Evolutionary conservation across 1,284 basidiomycete species (phyloP).

Genomic region (Singerocomus inundabilis): DNA sequence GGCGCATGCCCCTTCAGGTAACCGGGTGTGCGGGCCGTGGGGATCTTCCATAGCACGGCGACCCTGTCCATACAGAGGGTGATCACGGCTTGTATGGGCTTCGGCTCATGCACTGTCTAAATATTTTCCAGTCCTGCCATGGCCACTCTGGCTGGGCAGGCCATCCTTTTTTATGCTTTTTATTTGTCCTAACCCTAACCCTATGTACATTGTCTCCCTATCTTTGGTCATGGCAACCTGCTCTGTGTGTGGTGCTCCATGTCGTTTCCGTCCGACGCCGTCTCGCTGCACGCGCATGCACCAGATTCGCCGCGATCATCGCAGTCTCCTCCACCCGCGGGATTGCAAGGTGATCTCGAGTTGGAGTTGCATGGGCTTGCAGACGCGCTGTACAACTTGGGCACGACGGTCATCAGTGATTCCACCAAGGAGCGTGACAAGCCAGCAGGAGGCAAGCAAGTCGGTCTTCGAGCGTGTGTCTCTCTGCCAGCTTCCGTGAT

Average conservation of each 20-base stretch:
- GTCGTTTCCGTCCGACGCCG: slow-evolving; percentile 13
- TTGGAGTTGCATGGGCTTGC: slow-evolving; percentile 72
- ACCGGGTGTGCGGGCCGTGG: slow-evolving; percentile 43
- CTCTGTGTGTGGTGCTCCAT: too few species aligned
- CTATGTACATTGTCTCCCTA: slow-evolving; percentile 13
- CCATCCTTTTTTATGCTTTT: slow-evolving; percentile 18
- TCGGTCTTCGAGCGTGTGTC: slow-evolving; percentile 63
- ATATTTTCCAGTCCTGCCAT: slow-evolving; percentile 33
- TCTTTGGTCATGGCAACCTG: slow-evolving; percentile 4
- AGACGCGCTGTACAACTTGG: slow-evolving; percentile 72
- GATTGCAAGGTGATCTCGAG: slow-evolving; percentile 69
- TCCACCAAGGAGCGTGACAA: slow-evolving; percentile 73
- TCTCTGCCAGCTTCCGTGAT: neutral
- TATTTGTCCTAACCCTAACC: slow-evolving; percentile 27
- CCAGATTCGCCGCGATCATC: slow-evolving; percentile 72
- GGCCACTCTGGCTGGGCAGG: slow-evolving; percentile 40
- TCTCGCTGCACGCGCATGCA: slow-evolving; percentile 35
- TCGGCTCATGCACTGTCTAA: slow-evolving; percentile 38
- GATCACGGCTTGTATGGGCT: slow-evolving; percentile 31
- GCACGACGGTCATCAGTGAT: slow-evolving; percentile 75
- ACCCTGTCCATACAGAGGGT: slow-evolving; percentile 42
- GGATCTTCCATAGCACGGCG: slow-evolving; percentile 52
- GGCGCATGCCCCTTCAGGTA: slow-evolving; percentile 37
- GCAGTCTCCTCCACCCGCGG: slow-evolving; percentile 65
- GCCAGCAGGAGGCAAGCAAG: slow-evolving; percentile 63